Evolutionary conservation across 208 protist genomes (phyloP).

Genomic region (Spongospora subterranea): DNA sequence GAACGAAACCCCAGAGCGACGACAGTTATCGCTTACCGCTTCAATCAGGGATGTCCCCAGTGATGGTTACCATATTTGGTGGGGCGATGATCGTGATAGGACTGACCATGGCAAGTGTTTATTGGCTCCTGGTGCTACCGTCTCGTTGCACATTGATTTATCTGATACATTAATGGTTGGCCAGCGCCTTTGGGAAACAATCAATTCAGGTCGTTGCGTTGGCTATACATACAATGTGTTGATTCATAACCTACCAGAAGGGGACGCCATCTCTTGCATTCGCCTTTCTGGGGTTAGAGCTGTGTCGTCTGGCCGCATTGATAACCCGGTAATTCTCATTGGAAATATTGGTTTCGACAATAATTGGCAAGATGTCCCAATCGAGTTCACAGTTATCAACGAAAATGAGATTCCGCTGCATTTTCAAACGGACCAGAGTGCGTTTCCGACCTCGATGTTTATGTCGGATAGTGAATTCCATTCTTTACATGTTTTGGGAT

Average conservation of each 20-base stretch:
- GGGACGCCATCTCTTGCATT: background rate
- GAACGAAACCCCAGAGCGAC: too few species aligned
- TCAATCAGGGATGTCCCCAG: too few species aligned
- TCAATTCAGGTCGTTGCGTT: background rate
- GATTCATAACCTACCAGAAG: background rate
- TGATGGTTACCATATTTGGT: too few species aligned
- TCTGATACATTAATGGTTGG: background rate
- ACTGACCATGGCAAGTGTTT: too few species aligned
- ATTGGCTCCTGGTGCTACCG: background rate
- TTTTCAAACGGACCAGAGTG: too few species aligned
- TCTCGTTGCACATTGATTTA: background rate
- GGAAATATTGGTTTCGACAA: background rate
- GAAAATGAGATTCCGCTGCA: background rate
- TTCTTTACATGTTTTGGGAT: too few species aligned
- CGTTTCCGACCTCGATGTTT: too few species aligned
- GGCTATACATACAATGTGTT: background rate
- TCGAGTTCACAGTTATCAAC: background rate
- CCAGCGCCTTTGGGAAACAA: background rate
- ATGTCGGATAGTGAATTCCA: too few species aligned
- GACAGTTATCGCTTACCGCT: too few species aligned
- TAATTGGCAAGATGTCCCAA: background rate
- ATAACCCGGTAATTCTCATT: background rate
- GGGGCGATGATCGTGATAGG: too few species aligned
- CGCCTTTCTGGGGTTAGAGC: background rate
- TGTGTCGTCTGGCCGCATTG: background rate